These are phyloP conservation scores for Sarocladium oryzae DNA, from an alignment of 2,329 filamentous ascomycete species.

Conservation along the genomic window DNA sequence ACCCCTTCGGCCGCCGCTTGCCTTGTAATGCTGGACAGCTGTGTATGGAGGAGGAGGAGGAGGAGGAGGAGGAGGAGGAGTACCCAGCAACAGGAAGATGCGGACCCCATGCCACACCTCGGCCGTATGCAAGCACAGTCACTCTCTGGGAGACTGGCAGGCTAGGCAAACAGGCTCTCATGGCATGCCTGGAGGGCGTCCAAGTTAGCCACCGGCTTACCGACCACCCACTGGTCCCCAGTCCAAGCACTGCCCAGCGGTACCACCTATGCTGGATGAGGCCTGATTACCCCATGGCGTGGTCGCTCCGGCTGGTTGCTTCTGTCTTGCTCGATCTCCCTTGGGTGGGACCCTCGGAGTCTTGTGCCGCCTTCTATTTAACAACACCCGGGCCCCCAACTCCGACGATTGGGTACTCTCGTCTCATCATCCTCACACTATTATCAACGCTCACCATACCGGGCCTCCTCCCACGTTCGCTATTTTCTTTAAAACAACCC, in stretches of 20 bases:
- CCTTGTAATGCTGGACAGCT: neutral
- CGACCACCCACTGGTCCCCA: neutral
- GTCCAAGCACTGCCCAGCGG: constrained; percentile 7
- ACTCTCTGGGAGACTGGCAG: neutral
- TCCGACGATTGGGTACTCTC: neutral
- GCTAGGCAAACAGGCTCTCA: too few species aligned
- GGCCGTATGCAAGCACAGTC: neutral
- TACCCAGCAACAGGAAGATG: neutral
- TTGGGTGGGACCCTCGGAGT: neutral
- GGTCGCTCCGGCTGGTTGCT: neutral
- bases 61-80: too few species aligned
- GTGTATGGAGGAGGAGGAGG: too few species aligned
- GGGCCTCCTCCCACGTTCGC: constrained; percentile 36
- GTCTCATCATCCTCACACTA: neutral
- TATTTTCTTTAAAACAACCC: constrained; percentile 31
- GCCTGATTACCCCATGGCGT: constrained; percentile 6
- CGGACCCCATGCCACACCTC: constrained; percentile 5
- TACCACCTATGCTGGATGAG: neutral
- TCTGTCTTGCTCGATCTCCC: neutral
- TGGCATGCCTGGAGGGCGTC: neutral
- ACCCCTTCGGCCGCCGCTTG: neutral
- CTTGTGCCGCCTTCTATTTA: constrained; percentile 5
- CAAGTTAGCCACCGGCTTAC: neutral
- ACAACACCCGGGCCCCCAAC: constrained; percentile 6
- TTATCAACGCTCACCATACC: neutral